Evolutionary conservation across 257 asterid genomes (phyloP).

Genomic region (Solanum pennellii): DNA sequence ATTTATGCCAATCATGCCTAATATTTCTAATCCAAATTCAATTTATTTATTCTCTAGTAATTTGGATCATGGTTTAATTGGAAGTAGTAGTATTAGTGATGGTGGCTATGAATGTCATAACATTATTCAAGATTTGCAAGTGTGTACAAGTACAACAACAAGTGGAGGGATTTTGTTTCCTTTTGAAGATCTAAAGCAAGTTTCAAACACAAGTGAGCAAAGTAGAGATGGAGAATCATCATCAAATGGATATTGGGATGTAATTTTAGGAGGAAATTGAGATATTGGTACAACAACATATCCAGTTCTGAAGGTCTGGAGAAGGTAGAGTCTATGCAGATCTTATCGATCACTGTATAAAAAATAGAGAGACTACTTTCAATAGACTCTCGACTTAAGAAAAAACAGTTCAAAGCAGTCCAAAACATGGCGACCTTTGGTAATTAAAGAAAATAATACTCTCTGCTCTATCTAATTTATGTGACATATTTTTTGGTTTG

Average conservation of each 20-base stretch:
- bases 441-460: no score
- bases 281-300: constrained; percentile 30
- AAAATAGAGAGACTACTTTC: background rate
- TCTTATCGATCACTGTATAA: no score
- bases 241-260: constrained; percentile 56
- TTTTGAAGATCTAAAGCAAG: constrained; percentile 48
- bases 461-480: no score
- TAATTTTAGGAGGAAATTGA: constrained; percentile 55
- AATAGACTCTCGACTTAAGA: background rate
- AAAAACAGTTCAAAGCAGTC: no score
- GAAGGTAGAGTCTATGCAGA: background rate
- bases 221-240: constrained; percentile 27
- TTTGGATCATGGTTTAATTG: constrained; percentile 21
- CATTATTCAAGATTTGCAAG: constrained; percentile 41
- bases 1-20: constrained; percentile 25
- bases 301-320: fast-evolving
- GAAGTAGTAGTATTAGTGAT: constrained; percentile 7
- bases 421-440: background rate
- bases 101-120: constrained; percentile 15
- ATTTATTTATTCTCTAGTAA: constrained; percentile 17
- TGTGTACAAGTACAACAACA: background rate
- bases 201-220: constrained; percentile 7
- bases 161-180: constrained; percentile 55
- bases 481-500: background rate
- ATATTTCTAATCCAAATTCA: constrained; percentile 13